These are phyloP conservation scores for Solanum aculeatissimum DNA, from an alignment of 305 asterid species.

Conservation along the genomic window DNA sequence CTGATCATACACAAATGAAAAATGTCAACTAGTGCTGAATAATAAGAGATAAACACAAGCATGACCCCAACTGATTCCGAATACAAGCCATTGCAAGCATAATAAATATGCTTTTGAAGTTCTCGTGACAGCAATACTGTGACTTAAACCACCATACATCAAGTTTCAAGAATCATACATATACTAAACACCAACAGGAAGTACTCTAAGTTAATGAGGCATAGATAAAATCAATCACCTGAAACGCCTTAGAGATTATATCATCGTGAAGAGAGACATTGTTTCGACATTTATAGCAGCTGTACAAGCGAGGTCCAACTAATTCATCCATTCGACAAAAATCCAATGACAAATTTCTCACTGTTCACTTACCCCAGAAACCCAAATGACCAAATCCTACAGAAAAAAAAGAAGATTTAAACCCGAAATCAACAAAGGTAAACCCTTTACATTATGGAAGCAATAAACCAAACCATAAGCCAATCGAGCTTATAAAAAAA, in stretches of 20 bases:
- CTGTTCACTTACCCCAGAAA: conserved; percentile 9
- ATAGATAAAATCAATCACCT: conserved; percentile 20
- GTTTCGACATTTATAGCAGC: conserved; percentile 76
- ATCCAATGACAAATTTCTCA: background rate
- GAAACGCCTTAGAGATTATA: conserved; percentile 73
- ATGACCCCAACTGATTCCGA: background rate
- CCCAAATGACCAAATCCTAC: background rate
- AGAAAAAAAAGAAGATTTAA: background rate
- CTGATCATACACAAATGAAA: background rate
- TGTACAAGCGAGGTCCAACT: conserved; percentile 70
- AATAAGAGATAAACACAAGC: background rate
- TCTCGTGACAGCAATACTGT: background rate
- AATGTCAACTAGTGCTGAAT: background rate
- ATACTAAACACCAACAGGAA: background rate
- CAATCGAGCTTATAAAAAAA: background rate
- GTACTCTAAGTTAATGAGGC: background rate
- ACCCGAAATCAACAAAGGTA: background rate
- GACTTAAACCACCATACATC: background rate
- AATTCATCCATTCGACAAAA: conserved; percentile 42
- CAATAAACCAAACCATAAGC: background rate
- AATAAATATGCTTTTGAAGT: background rate
- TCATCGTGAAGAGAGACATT: conserved; percentile 77
- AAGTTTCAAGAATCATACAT: background rate
- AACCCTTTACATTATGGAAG: background rate
- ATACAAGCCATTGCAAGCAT: background rate